Evolutionary conservation across 176 grass and related monocot species (phyloP), one percentile per base, ranked within the genome.

Genomic region (Sorghum bicolor): DNA sequence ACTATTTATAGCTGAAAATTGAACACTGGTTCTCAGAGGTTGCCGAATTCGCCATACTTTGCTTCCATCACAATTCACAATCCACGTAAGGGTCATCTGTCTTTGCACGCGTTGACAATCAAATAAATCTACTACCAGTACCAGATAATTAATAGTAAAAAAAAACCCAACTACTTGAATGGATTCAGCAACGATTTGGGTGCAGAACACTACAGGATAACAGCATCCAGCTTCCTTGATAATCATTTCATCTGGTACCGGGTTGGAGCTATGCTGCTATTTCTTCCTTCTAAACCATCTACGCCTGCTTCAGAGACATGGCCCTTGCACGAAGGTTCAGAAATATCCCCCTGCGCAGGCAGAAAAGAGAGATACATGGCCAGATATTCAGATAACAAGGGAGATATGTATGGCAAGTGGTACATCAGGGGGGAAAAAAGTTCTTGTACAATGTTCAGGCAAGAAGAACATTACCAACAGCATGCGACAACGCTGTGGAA

Each of bases 321-420:
- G 95, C 83, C 81, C 92, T 91, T 20, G 96, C 93, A 11, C 96
- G 86, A 76, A 95, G 92, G 80, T 95, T 98, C 40, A 98, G 82
- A 90, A 98, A 98, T 92, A 98, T 93, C 66, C 96, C 96, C 92
- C 95, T 93, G 87, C 28, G 57, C 17, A 14, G 37, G 32, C 8
- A 17, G 20, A 47, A 25, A 70, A 70, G 26, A 20, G 36, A 11
- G 68, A n/a, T n/a, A n/a, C n/a, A 82, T 66, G 53, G 17, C 2
- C 17, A 53, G 17, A 36, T 60, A 25, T n/a, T 13, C 71, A 81
- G 40, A 6, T 40, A 30, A 76, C 25, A 37, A 50, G 17, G 33
- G 24, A 79, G 75, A 63, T 33, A 5, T 26, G 58, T 19, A 34
- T 2, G 50, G 4, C 50, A 67, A 41, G 36, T 80, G 22, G 73